Base-by-base conservation (phyloP, 257 asterid genomes). In the Solanum appendiculatum region DNA sequence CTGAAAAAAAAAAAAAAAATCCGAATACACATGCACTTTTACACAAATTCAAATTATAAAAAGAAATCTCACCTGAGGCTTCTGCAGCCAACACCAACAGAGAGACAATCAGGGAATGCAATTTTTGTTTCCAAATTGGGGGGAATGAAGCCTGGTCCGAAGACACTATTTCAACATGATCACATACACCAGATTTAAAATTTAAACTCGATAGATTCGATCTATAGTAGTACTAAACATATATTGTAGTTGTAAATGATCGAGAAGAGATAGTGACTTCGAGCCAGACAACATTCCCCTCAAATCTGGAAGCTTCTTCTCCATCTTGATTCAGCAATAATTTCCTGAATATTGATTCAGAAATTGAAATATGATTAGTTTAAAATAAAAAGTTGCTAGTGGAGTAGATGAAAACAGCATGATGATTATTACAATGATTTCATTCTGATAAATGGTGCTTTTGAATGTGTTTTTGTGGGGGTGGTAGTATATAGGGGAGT, bases 111-210 rank as follows among this genome's bases (percentile, higher is more conserved):
- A 7, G 25, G 60, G 14, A 27, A 14, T 6, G 84, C 15, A 77
- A 78, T 44, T 42, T 48, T 29, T 20, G 56, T 44, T 69, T 39
- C 78, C 27, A 56, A n/a, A 85, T 90, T 92, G 91, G 85, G 92
- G 92, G 94, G 94, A 92, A 92, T 92, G 94, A 92, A 92, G 94
- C 94, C 94, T 92, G 94, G 94, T 92, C 94, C 94, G 94, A 92
- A 81, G 60, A 89, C 87, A 84, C 84, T 87, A 84, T 75, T 77
- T 27, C 36, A n/a, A 12, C 2, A 13, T 25, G 36, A 13, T 77
- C 37, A 54, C 5, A 13, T 25, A 54, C 9, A 54, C 10, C 18
- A 18, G n/a, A 54, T 51, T 51, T 6, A 25, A 13, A n/a, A 9
- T 3, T 25, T 25, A 9, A 36, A 74, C 5, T 72, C 3, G 2